These are phyloP conservation scores for Hyparrhenia diplandra DNA, from an alignment of 176 grass and related monocot species.

Conservation along the genomic window DNA sequence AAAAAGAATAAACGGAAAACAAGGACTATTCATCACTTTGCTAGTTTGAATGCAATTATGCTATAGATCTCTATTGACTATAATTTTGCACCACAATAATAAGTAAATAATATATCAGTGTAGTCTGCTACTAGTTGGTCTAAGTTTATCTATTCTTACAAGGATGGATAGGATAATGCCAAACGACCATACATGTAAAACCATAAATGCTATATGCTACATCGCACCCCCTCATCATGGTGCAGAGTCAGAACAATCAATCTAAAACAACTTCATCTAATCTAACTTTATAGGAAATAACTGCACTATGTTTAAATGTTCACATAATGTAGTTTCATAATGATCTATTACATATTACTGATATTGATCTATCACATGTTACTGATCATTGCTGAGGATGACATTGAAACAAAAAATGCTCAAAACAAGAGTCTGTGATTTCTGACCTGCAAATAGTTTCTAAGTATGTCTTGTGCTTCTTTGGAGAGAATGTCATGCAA, in stretches of 20 bases:
- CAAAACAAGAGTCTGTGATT: background rate
- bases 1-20: background rate
- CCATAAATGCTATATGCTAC: background rate
- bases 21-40: background rate
- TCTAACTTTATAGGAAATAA: background rate
- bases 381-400: background rate
- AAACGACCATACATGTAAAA: background rate
- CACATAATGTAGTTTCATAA: background rate
- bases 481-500: constrained; percentile 84
- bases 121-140: background rate
- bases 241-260: background rate
- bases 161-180: background rate
- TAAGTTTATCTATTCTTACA: background rate
- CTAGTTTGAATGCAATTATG: background rate
- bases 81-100: background rate
- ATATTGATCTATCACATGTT: background rate
- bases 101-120: background rate
- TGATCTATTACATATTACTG: background rate
- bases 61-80: background rate
- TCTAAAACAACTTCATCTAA: background rate
- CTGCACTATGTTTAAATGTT: background rate
- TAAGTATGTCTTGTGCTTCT: constrained; percentile 69
- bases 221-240: background rate
- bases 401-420: constrained; percentile 4
- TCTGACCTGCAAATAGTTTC: constrained; percentile 79